Evolutionary conservation across 2,329 filamentous ascomycete genomes (phyloP).

Genomic region (Alternaria brassicae): DNA sequence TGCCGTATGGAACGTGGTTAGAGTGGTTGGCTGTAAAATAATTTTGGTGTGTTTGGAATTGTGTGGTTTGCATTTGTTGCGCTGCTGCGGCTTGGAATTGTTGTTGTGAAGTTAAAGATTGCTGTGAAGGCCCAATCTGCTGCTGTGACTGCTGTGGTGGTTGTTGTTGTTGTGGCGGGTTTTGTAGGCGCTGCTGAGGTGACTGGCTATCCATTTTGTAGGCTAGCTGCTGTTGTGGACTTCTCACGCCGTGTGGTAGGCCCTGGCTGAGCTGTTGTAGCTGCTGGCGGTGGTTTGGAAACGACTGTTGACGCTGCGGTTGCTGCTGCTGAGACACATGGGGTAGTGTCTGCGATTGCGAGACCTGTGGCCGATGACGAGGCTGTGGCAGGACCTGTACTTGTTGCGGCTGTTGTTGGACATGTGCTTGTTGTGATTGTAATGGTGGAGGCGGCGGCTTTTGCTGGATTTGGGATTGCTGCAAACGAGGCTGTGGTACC

Average conservation of each 20-base stretch:
- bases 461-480: constrained; percentile 19
- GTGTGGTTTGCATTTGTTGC: constrained; percentile 28
- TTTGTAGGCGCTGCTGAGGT: constrained; percentile 26
- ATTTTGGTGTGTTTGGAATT: constrained; percentile 30
- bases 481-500: constrained; percentile 23
- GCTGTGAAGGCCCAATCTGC: constrained; percentile 2
- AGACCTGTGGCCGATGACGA: constrained; percentile 18
- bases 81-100: constrained; percentile 31
- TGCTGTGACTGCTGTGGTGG: constrained; percentile 15
- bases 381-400: constrained; percentile 10
- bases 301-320: constrained; percentile 19
- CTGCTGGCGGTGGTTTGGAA: constrained; percentile 31
- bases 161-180: constrained; percentile 15
- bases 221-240: constrained; percentile 31
- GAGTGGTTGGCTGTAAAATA: constrained; percentile 30
- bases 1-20: constrained; percentile 32
- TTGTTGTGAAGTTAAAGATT: constrained; percentile 17
- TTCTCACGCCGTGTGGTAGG: constrained; percentile 12
- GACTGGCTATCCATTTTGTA: constrained; percentile 29
- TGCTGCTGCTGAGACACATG: constrained; percentile 22
- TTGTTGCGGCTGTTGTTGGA: constrained; percentile 23
- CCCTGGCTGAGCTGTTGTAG: constrained; percentile 34
- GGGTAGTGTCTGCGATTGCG: constrained; percentile 19
- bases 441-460: constrained; percentile 15
- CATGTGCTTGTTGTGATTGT: constrained; percentile 19